Evolutionary conservation across 495 filamentous ascomycete genomes (phyloP).

Genomic region (Geoglossum glabrum): DNA sequence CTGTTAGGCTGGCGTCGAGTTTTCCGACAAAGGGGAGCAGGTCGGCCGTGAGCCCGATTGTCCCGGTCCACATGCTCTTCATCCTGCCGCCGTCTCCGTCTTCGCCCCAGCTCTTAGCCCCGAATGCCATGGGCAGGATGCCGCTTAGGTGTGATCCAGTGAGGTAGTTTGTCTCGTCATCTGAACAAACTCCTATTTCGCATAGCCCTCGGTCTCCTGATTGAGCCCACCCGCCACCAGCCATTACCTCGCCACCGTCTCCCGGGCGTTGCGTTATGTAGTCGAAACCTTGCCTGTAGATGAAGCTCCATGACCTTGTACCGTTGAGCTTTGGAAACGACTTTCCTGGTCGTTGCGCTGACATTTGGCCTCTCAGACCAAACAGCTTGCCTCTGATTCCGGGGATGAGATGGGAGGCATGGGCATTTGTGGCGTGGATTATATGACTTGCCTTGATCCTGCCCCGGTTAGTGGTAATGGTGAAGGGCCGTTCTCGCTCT

Average conservation of each 20-base stretch:
- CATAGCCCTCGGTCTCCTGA: constrained; percentile 9
- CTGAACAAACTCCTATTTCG: constrained; percentile 29
- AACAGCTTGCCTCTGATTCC: constrained; percentile 39
- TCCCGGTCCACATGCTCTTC: constrained; percentile 38
- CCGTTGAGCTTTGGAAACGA: constrained; percentile 24
- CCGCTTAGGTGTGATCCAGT: constrained; percentile 33
- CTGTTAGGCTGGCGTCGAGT: constrained; percentile 1
- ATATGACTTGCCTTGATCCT: constrained; percentile 31
- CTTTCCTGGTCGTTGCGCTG: constrained; percentile 34
- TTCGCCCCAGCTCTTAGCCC: constrained; percentile 29
- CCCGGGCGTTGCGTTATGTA: constrained; percentile 45
- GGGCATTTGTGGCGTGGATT: constrained; percentile 54
- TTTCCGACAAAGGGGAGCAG: constrained; percentile 33
- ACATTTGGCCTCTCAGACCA: constrained; percentile 47
- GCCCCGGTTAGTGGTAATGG: constrained; percentile 29
- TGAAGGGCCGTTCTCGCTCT: background rate
- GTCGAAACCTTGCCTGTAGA: constrained; percentile 36
- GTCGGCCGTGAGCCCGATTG: constrained; percentile 38
- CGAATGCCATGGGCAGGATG: background rate
- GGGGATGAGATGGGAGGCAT: constrained; percentile 37
- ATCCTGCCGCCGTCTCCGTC: constrained; percentile 35
- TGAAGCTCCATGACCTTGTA: constrained; percentile 37
- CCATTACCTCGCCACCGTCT: constrained; percentile 40
- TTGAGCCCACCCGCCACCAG: constrained; percentile 40
- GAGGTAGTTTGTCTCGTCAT: constrained; percentile 36